A percentile compares a stretch with the other conserved stretches of the same genome.
Conservation (phyloP, 2,329 filamentous ascomycete species). For the Intubia oerlemansii region DNA sequence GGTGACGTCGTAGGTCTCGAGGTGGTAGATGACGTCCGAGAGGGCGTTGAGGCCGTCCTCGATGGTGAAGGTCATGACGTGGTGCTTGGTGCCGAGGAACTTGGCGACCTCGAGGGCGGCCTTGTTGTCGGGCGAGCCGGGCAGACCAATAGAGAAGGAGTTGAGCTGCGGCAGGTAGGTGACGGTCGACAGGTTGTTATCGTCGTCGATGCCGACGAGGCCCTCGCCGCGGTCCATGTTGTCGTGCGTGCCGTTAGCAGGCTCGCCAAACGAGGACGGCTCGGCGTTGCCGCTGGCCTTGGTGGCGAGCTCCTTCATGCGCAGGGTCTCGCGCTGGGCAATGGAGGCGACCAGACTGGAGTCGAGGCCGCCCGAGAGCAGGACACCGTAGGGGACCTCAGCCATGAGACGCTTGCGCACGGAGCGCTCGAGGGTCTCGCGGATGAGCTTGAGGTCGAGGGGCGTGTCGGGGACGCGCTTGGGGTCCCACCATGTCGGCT, state of each 20-base stretch:
- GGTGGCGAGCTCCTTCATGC: slow-evolving; percentile 48
- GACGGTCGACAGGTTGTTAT: slow-evolving; percentile 71
- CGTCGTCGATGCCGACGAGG: slow-evolving; percentile 84
- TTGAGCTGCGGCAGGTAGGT: slow-evolving; percentile 88
- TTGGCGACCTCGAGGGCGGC: slow-evolving; percentile 85
- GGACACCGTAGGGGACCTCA: slow-evolving; percentile 90
- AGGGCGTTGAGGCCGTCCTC: slow-evolving; percentile 94
- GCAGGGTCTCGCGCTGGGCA: slow-evolving; percentile 75
- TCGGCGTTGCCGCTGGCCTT: slow-evolving; percentile 23
- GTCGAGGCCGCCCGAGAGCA: slow-evolving; percentile 87
- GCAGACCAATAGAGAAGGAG: slow-evolving; percentile 95
- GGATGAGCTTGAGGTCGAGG: slow-evolving; percentile 63
- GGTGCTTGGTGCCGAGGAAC: slow-evolving; percentile 93
- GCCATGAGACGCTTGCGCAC: slow-evolving; percentile 97
- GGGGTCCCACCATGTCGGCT: slow-evolving; percentile 83
- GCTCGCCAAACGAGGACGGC: slow-evolving; percentile 22
- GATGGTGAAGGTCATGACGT: slow-evolving; percentile 95
- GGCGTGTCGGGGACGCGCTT: slow-evolving; percentile 57
- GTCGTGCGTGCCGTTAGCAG: slow-evolving; percentile 16
- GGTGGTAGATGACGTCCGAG: slow-evolving; percentile 92
- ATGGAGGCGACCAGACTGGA: slow-evolving; percentile 91
- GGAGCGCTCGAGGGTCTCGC: slow-evolving; percentile 67
- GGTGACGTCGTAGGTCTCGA: slow-evolving; percentile 95
- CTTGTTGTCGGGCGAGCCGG: slow-evolving; percentile 76
- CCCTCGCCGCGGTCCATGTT: slow-evolving; percentile 43